phyloP scores from a whole-genome alignment of 2,329 filamentous ascomycete genomes.

The Neocucurbitaria cava region DNA sequence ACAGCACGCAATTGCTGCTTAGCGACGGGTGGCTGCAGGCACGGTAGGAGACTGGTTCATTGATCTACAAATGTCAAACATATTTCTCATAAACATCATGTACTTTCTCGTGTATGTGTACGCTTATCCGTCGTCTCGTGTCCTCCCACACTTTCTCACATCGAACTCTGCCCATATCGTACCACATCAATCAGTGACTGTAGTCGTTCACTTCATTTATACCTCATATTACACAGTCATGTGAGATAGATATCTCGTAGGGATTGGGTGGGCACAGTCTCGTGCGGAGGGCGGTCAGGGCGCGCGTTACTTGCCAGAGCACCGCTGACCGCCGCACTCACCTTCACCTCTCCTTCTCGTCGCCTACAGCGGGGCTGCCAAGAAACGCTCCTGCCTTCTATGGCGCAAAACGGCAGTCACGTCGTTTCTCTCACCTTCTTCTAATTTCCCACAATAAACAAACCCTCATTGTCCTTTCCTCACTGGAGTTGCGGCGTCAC shows the following conservation, averaged over 20 bases:
- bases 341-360: slow-evolving; percentile 16
- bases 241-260: no score
- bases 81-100: not conserved
- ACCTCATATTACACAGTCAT: no score
- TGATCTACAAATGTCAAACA: slow-evolving; percentile 15
- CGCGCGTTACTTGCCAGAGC: not conserved
- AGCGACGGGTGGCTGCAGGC: slow-evolving; percentile 27
- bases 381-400: slow-evolving; percentile 9
- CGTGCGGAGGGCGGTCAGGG: not conserved
- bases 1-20: slow-evolving; percentile 1
- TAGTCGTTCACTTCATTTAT: not conserved
- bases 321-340: slow-evolving; percentile 1
- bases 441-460: not conserved
- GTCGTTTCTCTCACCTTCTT: slow-evolving; percentile 5
- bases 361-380: slow-evolving; percentile 2
- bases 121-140: not conserved
- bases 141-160: not conserved
- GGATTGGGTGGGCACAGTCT: not conserved
- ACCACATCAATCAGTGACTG: not conserved
- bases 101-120: not conserved
- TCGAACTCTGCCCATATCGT: not conserved
- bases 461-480: slow-evolving; percentile 5
- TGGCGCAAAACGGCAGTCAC: slow-evolving; percentile 1
- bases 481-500: slow-evolving; percentile 7
- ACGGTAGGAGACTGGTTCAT: not conserved